Conservation (phyloP, 768 basidiomycete genomes). For the Mycena belliarum region DNA sequence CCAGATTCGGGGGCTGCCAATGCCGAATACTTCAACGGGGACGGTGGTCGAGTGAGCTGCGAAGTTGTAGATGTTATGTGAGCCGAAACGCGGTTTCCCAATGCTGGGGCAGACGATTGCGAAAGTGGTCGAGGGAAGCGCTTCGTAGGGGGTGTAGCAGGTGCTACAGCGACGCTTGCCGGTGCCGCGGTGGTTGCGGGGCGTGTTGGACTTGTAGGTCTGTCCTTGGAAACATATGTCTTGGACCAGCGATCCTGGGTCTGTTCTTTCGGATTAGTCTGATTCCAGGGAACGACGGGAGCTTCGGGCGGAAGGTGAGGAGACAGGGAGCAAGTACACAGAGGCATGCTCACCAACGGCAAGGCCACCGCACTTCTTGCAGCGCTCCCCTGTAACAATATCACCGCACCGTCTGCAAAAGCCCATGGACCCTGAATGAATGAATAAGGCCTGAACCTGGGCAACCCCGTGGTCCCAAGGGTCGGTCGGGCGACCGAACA, state of each 20-base stretch:
- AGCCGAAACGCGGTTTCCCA: constrained; percentile 53
- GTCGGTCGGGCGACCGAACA: too few species aligned
- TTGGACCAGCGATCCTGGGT: constrained; percentile 75
- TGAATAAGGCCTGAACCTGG: too few species aligned
- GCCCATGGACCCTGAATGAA: constrained; percentile 56
- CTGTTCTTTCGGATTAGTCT: constrained; percentile 39
- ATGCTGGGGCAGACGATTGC: constrained; percentile 28
- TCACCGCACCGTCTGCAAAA: constrained; percentile 88
- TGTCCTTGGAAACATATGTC: constrained; percentile 66
- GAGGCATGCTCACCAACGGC: constrained; percentile 63
- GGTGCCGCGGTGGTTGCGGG: constrained; percentile 21
- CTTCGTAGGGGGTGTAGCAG: constrained; percentile 33
- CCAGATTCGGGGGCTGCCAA: constrained; percentile 56
- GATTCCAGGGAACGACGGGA: constrained; percentile 69
- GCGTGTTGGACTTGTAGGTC: constrained; percentile 41
- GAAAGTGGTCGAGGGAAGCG: constrained; percentile 54
- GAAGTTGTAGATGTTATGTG: constrained; percentile 56
- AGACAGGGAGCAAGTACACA: background rate
- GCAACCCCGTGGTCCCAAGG: too few species aligned
- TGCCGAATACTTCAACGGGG: constrained; percentile 56
- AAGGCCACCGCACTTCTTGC: constrained; percentile 72
- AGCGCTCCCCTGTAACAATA: constrained; percentile 69
- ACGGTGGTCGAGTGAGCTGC: constrained; percentile 45
- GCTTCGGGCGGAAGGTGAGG: constrained; percentile 40
- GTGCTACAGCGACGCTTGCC: background rate